Evolutionary conservation across 1,284 basidiomycete species (phyloP).

Genomic region (Pisolithus thermaeus): DNA sequence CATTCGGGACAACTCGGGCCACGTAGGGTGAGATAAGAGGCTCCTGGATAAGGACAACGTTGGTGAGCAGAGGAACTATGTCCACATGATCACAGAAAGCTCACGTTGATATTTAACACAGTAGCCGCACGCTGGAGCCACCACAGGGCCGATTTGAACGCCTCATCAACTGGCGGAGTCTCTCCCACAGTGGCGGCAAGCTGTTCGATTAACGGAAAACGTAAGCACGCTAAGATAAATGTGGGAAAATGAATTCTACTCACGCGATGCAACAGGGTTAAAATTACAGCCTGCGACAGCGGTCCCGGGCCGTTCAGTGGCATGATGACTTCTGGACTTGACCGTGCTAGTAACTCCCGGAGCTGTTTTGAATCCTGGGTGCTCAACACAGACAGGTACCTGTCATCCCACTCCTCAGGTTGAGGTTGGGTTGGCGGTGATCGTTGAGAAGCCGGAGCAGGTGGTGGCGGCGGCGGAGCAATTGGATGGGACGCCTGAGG

Average conservation of each 20-base stretch:
- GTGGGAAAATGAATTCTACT: constrained; percentile 24
- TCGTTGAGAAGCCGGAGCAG: constrained; percentile 35
- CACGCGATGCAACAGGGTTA: constrained; percentile 76
- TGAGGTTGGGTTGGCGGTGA: constrained; percentile 53
- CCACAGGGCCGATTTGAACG: constrained; percentile 75
- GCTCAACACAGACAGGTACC: constrained; percentile 66
- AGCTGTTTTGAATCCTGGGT: constrained; percentile 68
- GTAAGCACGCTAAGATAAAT: constrained; percentile 8
- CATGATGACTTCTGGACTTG: constrained; percentile 73
- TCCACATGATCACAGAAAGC: constrained; percentile 15
- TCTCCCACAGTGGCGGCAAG: constrained; percentile 68
- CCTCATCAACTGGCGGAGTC: constrained; percentile 66
- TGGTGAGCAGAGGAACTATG: constrained; percentile 4
- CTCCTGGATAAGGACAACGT: constrained; percentile 41
- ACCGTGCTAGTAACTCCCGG: constrained; percentile 63
- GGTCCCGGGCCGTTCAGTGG: constrained; percentile 61
- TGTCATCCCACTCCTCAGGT: constrained; percentile 75
- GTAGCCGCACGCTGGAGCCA: constrained; percentile 72
- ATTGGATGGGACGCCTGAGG: constrained; percentile 72
- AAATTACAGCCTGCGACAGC: constrained; percentile 73
- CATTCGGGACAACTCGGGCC: constrained; percentile 70
- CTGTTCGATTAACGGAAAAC: constrained; percentile 30
- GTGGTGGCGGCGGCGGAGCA: constrained; percentile 60
- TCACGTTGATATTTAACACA: constrained; percentile 64
- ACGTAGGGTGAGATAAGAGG: constrained; percentile 76